A percentile compares a stretch with the other conserved stretches of the same genome.
phyloP scores from a whole-genome alignment of 371 early-diverging fungal species.

The Mortierella sp. region DNA sequence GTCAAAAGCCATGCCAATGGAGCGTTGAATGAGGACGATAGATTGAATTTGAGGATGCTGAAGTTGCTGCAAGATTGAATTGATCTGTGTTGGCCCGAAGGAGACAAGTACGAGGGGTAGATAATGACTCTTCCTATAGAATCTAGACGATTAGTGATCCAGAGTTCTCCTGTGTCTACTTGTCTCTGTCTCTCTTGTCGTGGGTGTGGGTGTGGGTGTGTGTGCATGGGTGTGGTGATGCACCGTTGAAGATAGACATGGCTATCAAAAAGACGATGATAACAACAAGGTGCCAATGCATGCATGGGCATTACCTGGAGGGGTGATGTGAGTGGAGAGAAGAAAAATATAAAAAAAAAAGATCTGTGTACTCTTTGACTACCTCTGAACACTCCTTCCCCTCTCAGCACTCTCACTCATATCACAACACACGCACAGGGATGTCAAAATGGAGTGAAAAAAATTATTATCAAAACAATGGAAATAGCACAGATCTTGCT shows the following conservation, averaged over 20 bases:
- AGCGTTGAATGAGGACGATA: not conserved
- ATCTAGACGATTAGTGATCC: not conserved
- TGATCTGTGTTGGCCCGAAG: not conserved
- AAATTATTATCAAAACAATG: constrained; percentile 6
- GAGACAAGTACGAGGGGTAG: not conserved
- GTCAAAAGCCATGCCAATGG: not conserved
- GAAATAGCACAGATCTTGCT: not conserved
- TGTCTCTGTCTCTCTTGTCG: not conserved
- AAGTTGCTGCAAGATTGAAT: not conserved
- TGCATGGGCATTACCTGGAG: constrained; percentile 7
- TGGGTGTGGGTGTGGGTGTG: not conserved
- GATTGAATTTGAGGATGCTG: not conserved
- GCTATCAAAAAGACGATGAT: not conserved
- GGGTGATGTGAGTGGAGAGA: constrained; percentile 5
- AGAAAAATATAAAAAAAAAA: constrained; percentile 6
- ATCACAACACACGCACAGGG: too few relatives aligned
- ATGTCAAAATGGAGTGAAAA: not conserved
- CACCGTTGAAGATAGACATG: not conserved
- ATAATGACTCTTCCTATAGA: constrained; percentile 1
- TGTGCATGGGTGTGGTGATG: not conserved
- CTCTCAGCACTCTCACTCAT: not conserved
- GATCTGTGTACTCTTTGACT: not conserved
- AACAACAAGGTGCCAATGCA: constrained; percentile 2
- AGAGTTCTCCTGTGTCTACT: not conserved
- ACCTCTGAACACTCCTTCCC: too few relatives aligned